These are phyloP conservation scores for Psilocybe mexicana DNA, from an alignment of 1,284 basidiomycete species.

Conservation along the genomic window DNA sequence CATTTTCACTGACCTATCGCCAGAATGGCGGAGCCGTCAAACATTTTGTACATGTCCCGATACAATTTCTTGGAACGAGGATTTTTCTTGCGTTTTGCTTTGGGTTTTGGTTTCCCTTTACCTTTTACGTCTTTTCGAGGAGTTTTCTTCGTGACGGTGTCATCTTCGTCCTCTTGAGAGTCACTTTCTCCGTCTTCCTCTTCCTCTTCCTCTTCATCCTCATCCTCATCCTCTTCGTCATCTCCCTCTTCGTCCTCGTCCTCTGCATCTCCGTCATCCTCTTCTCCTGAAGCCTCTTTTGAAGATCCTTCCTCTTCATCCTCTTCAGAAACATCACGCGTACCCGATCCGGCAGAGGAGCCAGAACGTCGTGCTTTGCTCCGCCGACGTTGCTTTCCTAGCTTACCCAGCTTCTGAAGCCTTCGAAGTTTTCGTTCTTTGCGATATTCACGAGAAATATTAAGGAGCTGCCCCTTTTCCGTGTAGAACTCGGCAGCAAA, in stretches of 20 bases:
- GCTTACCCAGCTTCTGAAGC: conserved; percentile 5
- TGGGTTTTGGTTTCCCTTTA: not conserved
- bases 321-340: not conserved
- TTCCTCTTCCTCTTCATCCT: conserved; percentile 2
- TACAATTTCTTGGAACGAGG: conserved; percentile 22
- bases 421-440: conserved; percentile 38
- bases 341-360: not conserved
- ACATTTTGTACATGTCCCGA: conserved; percentile 71
- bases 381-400: too few species aligned
- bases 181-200: conserved; percentile 19
- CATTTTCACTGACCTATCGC: conserved; percentile 54
- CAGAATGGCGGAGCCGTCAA: conserved; percentile 73
- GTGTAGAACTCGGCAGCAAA: conserved; percentile 65
- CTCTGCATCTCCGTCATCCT: not conserved
- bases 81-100: conserved; percentile 5
- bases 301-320: not conserved
- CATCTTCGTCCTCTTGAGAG: conserved; percentile 23
- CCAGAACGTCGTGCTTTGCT: too few species aligned
- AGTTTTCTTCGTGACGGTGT: conserved; percentile 9
- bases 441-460: conserved; percentile 50
- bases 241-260: conserved; percentile 6
- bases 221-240: conserved; percentile 8
- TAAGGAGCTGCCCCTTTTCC: conserved; percentile 56
- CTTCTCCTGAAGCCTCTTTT: not conserved
- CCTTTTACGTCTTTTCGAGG: not conserved